Evolutionary conservation across 140 eudicot species (phyloP).

Genomic region (Cichorium intybus): DNA sequence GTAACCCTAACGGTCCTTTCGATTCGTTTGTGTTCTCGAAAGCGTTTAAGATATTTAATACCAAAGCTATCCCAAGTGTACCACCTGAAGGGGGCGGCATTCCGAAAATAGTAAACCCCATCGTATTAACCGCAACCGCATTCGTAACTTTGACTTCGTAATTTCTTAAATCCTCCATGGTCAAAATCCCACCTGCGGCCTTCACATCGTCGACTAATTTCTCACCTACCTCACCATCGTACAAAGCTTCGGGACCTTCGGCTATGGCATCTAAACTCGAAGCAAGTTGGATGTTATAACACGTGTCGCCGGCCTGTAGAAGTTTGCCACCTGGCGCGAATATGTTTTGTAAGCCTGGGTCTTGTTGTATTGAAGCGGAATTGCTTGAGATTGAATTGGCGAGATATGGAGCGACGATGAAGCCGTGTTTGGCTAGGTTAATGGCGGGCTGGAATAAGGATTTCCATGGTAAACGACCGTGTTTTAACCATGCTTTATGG

Average conservation of each 20-base stretch:
- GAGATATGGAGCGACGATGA: conserved; percentile 56
- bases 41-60: conserved; percentile 62
- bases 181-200: conserved; percentile 73
- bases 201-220: conserved; percentile 61
- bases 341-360: conserved; percentile 64
- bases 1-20: conserved; percentile 68
- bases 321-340: conserved; percentile 69
- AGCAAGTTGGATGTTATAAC: conserved; percentile 70
- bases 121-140: conserved; percentile 57
- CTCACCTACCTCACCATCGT: conserved; percentile 68
- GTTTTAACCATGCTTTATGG: conserved; percentile 65
- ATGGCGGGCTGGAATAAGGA: conserved; percentile 71
- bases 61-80: conserved; percentile 85
- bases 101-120: conserved; percentile 79
- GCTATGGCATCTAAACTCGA: conserved; percentile 73
- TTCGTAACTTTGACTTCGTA: conserved; percentile 63
- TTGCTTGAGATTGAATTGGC: conserved; percentile 30
- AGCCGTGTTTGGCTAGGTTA: conserved; percentile 69
- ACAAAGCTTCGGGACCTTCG: conserved; percentile 76
- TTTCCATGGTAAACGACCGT: conserved; percentile 78
- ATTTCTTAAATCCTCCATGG: conserved; percentile 79
- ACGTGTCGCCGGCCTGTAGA: conserved; percentile 66
- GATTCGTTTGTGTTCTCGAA: conserved; percentile 40
- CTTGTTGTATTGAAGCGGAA: conserved; percentile 30
- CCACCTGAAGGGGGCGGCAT: conserved; percentile 99